Base-by-base conservation (phyloP, 2,329 filamentous ascomycete species). In the Fusarium proliferatum region DNA sequence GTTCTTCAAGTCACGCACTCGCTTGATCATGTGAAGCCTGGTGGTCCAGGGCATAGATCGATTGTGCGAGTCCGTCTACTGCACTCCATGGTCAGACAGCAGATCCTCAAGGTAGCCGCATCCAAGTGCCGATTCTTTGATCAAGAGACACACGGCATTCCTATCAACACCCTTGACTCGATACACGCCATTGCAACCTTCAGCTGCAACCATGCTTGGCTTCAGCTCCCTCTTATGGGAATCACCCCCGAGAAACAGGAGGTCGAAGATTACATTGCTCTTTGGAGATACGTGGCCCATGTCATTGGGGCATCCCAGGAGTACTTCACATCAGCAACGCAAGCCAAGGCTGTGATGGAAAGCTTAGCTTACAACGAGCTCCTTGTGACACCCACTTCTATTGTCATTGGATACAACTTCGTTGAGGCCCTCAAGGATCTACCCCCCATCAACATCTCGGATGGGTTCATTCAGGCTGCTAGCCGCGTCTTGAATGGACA, bases 111-210 rank as follows among this genome's bases (percentile, higher is more conserved):
- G 36, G 83, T 93, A 6, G 85, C 85, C 11, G 79, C 84, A 8
- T 80, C 85, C 28, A 82, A 85, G 17, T 61, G 55, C 21, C 85
- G 85, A 8, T 93, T 93, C 79, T 93, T 89, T 78, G 85, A 90
- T 56, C 80, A 89, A 2, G 82, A 86, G 26, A 84, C 86, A 55
- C 88, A 85, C 76, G 91, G 91, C 2, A 84, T 91, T 2, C 91
- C 91, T 1, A 87, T 92, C 75, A 93, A 91, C 69, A 88, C 90
- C 41, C 83, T 93, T 1, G 91, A 93, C 76, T 89, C 86, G 46
- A 89, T 92, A 41, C 89, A 85, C 9, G 92, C 91, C 1, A 90
- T 93, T 67, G 84, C 85, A 12, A 90, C 88, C 0, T 93, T 93
- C 76, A 89, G 86, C n/a, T 86, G 87, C 26, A 87, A 87, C 1